Evolutionary conservation across 2,329 filamentous ascomycete species (phyloP), one percentile per base, ranked within the genome.

Genomic region (Cladophialophora immunda): DNA sequence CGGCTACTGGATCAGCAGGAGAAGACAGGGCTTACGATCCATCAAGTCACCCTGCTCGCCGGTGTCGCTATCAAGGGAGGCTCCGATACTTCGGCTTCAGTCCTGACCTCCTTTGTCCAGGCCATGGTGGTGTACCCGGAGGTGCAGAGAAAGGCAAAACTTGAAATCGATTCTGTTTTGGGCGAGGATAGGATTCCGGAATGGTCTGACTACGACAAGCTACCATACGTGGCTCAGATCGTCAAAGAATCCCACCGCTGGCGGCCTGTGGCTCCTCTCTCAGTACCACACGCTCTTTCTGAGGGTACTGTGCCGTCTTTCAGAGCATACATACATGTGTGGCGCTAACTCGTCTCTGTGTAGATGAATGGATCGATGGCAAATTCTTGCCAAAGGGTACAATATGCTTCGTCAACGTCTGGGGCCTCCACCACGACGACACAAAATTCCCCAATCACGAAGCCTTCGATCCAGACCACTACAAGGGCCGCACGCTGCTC

Each of bases 111-210:
- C 8, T 83, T 80, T 75, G 81, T 87, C 71, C 64, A 86, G 71
- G 72, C 86, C 64, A 65, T 87, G 77, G 60, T 81, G 75, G 67
- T 83, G 65, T 83, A 81, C 66, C 83, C 83, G 0, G 78, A 82
- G 6, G 76, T 79, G 0, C 77, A 83, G 19, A 66, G 65, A 4
- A 78, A 79, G 36, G 82, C 82, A 0, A 82, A 85, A 32, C 74
- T 75, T 9, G 80, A 83, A 66, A 75, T 83, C 27, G 79, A 82
- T 59, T 68, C 66, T 1, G 77, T 81, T 2, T 29, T 81, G 4
- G 79, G 78, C 0, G 67, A 56, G 11, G 63, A 73, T 13, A 68
- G 78, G 2, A 68, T 75, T 7, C 78, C 78, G 11, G 63, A 65
- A 0, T 77, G 76, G 27, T 74, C 68, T 1, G 78, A 79, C 64